Evolutionary conservation across 2,329 filamentous ascomycete species (phyloP), one percentile per base, ranked within the genome.

Genomic region (Phialocephala subalpina): DNA sequence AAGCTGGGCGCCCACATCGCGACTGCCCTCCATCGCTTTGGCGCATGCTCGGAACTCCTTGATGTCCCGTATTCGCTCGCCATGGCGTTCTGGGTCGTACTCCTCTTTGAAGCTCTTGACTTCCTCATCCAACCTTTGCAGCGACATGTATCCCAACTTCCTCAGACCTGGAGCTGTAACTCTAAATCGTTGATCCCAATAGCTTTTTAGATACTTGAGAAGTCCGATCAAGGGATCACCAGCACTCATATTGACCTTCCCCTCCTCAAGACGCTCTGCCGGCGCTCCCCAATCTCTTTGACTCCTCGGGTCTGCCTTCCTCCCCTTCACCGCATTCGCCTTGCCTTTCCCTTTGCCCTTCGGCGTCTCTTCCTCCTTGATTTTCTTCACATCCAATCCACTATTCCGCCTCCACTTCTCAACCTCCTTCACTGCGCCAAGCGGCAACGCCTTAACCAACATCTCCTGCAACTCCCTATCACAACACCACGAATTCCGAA

Each of bases 101-200:
- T 90, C 85, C 14, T 88, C 85, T 36, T 87, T 85, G 77, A 91
- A 93, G 0, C 87, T 89, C 36, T 90, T 89, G 7, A 91, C 87
- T 66, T 96, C 83, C n/a, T 89, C 86, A 71, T 93, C 90, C 1
- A 97, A 80, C 27, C 88, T 85, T 72, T 90, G 84, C n/a, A 93
- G 85, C 0, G 91, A 84, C 81, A 95, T 91, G 76, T 98, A 98
- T 0, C 96, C 96, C 75, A 87, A 85, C 80, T 98, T 99, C n/a
- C 94, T 86, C 25, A 98, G 75, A 0, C 92, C 93, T 0, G 94
- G 93, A 0, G 90, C 86, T 0, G 89, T 93, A 52, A 96, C 84
- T 1, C 83, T 86, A 77, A 97, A 99, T 38, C 90, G 85, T 73
- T 94, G 91, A 76, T 90, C 94, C 96, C 96, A 99, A 83, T 93